These are phyloP conservation scores for Sequoiadendron giganteum DNA, from an alignment of 75 land plant genomes.

Conservation along the genomic window DNA sequence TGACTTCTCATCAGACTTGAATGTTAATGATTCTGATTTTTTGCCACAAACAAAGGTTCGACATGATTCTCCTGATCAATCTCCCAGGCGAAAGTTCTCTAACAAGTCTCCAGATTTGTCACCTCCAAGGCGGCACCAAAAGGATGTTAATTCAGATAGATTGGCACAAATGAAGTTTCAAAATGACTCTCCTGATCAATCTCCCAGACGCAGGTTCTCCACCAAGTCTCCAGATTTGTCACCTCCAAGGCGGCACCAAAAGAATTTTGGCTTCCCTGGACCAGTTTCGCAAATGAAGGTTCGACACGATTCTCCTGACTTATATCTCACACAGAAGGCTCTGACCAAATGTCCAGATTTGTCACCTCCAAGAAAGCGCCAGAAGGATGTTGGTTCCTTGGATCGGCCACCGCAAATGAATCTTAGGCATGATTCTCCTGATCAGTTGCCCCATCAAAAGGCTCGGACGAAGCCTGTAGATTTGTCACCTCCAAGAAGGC, in stretches of 20 bases:
- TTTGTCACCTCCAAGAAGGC: slow-evolving; percentile 15
- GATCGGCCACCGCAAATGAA: slow-evolving; percentile 26
- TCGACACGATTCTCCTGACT: slow-evolving; percentile 14
- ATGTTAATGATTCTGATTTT: background rate
- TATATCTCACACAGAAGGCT: slow-evolving; percentile 16
- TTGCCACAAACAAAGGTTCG: background rate
- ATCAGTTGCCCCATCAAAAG: slow-evolving; percentile 39
- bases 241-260: slow-evolving; percentile 19
- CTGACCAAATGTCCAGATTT: slow-evolving; percentile 20
- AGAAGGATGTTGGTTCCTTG: slow-evolving; percentile 1
- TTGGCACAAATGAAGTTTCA: background rate
- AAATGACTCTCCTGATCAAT: slow-evolving; percentile 35
- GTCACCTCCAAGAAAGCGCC: slow-evolving; percentile 32
- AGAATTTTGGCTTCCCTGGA: slow-evolving; percentile 5
- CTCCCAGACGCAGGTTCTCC: slow-evolving; percentile 27
- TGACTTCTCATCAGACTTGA: background rate
- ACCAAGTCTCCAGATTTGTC: slow-evolving; percentile 17
- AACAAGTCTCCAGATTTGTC: slow-evolving; percentile 28
- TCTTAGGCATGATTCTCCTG: slow-evolving; percentile 15
- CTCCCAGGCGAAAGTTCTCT: slow-evolving; percentile 14
- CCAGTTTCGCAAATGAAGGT: background rate
- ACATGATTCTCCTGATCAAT: slow-evolving; percentile 36
- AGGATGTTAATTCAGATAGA: background rate
- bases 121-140: slow-evolving; percentile 22
- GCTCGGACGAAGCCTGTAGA: background rate